These are phyloP conservation scores for Pulveroboletus sp. DNA, from an alignment of 768 basidiomycete genomes.

Conservation along the genomic window DNA sequence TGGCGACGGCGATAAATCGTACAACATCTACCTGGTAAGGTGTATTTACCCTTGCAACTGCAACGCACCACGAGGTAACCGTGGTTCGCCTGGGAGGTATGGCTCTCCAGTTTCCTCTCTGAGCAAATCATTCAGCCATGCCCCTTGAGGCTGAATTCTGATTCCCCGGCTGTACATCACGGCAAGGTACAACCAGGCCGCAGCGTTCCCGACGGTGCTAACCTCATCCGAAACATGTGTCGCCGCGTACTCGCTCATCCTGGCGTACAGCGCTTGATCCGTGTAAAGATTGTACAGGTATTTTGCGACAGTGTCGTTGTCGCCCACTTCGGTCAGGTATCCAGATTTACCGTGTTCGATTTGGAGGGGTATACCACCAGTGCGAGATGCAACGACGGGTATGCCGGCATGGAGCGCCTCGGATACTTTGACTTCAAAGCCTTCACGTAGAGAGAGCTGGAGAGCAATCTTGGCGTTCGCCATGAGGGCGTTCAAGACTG, in stretches of 20 bases:
- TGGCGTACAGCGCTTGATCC: conserved; percentile 59
- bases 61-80: conserved; percentile 58
- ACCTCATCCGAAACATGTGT: conserved; percentile 84
- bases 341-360: conserved; percentile 85
- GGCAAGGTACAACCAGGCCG: conserved; percentile 63
- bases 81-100: conserved; percentile 64
- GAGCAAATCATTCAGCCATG: conserved; percentile 81
- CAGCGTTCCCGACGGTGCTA: conserved; percentile 75
- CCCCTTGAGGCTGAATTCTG: conserved; percentile 75
- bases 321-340: conserved; percentile 72
- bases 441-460: conserved; percentile 90
- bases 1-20: conserved; percentile 2
- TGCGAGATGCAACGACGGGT: conserved; percentile 77
- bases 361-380: conserved; percentile 94
- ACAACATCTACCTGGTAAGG: conserved; percentile 1
- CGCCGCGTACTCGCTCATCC: conserved; percentile 62
- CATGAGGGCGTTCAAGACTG: conserved; percentile 84
- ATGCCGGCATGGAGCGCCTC: conserved; percentile 90
- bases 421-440: conserved; percentile 96
- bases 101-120: conserved; percentile 70
- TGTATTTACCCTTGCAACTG: conserved; percentile 39
- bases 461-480: conserved; percentile 85
- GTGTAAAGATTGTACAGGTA: conserved; percentile 76
- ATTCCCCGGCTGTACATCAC: conserved; percentile 75
- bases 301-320: conserved; percentile 69